Conservation (phyloP, 768 basidiomycete species). For the Naganishia randhawae region DNA sequence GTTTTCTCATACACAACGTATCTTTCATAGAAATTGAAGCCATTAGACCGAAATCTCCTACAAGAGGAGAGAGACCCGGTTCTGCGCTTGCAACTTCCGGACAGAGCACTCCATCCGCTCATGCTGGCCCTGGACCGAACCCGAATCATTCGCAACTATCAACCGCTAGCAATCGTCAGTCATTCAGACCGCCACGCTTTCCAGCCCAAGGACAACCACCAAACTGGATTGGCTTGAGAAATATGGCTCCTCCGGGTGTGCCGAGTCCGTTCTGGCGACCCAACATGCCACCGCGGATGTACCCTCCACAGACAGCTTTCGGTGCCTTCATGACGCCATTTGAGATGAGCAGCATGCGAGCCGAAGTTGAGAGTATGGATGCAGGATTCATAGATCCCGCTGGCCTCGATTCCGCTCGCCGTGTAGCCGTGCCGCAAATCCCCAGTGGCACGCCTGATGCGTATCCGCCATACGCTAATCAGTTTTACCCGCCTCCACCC, state of each 20-base stretch:
- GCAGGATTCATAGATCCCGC: neutral
- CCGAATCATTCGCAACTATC: constrained; percentile 31
- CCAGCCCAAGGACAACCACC: constrained; percentile 23
- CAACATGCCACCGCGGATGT: constrained; percentile 14
- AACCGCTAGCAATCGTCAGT: constrained; percentile 25
- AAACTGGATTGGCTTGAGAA: neutral
- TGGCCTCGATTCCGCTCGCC: neutral
- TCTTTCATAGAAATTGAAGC: constrained; percentile 65
- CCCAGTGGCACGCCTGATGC: neutral
- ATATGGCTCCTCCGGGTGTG: constrained; percentile 12
- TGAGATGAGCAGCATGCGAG: constrained; percentile 10
- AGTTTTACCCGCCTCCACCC: neutral
- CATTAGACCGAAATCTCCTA: constrained; percentile 78
- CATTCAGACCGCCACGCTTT: constrained; percentile 52
- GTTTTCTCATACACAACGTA: constrained; percentile 21
- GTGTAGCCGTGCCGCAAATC: neutral
- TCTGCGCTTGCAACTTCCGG: neutral
- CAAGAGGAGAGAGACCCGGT: constrained; percentile 22
- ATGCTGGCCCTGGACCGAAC: constrained; percentile 26
- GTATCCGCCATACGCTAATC: constrained; percentile 4
- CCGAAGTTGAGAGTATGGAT: neutral
- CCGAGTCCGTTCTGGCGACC: constrained; percentile 22
- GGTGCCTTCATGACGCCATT: neutral
- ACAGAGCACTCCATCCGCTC: constrained; percentile 8
- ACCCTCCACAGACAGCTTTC: neutral